A percentile compares a stretch with the other conserved stretches of the same genome.
Evolutionary conservation across 2,329 filamentous ascomycete genomes (phyloP).

Genomic region (Chaetomium strumarium): DNA sequence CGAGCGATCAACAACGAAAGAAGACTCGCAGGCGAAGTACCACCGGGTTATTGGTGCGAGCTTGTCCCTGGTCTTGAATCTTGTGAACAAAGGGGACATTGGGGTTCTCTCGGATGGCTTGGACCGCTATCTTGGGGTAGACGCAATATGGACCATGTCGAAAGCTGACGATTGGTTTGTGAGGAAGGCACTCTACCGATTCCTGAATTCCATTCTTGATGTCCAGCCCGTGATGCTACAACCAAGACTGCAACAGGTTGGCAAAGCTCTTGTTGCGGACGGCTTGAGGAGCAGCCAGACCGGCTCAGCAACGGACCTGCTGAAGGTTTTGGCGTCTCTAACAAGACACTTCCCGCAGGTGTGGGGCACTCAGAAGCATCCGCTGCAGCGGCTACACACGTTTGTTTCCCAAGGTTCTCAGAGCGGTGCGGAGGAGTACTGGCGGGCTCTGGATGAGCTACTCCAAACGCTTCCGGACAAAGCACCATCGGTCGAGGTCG

Average conservation of each 20-base stretch:
- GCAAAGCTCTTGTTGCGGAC: conserved; percentile 61
- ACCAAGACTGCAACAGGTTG: conserved; percentile 45
- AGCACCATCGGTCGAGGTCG: conserved; percentile 40
- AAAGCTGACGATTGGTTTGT: conserved; percentile 55
- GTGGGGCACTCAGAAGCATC: conserved; percentile 65
- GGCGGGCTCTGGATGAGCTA: conserved; percentile 61
- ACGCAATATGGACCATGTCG: conserved; percentile 61
- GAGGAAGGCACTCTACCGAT: conserved; percentile 45
- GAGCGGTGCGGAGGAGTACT: conserved; percentile 64
- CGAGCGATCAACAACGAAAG: conserved; percentile 72
- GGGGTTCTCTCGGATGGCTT: conserved; percentile 57
- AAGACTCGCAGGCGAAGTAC: conserved; percentile 84
- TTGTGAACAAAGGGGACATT: conserved; percentile 53
- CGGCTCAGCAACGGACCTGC: conserved; percentile 67
- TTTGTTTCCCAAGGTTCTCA: conserved; percentile 84
- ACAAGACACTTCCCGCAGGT: conserved; percentile 60
- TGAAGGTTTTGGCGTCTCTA: conserved; percentile 60
- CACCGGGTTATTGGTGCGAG: conserved; percentile 61
- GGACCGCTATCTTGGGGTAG: conserved; percentile 58
- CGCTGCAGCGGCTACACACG: conserved; percentile 53
- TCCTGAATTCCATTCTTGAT: conserved; percentile 45
- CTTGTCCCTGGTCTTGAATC: conserved; percentile 48
- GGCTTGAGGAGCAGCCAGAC: conserved; percentile 66
- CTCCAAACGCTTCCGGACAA: conserved; percentile 53
- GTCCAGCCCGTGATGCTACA: conserved; percentile 42